Conservation (phyloP, 2,329 filamentous ascomycete genomes). For the Ceratocystis albifundus region DNA sequence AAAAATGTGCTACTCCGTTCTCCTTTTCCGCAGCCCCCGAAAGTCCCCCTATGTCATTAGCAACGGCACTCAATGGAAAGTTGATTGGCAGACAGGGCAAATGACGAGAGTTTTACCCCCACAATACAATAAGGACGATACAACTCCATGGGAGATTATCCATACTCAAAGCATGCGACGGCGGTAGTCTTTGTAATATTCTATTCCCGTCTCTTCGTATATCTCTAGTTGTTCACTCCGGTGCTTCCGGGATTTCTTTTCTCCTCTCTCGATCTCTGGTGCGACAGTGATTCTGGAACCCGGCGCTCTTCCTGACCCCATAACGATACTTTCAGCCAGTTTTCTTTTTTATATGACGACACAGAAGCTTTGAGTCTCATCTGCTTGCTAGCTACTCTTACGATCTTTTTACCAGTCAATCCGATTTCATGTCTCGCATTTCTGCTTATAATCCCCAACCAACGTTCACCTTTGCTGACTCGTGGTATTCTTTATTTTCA, state of each 20-base stretch:
- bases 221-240: neutral
- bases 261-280: neutral
- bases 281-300: neutral
- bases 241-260: neutral
- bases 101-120: slow-evolving; percentile 45
- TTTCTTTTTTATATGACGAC: slow-evolving; percentile 11
- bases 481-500: neutral
- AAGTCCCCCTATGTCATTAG: slow-evolving; percentile 48
- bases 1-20: slow-evolving; percentile 48
- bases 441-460: neutral
- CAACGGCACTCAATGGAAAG: slow-evolving; percentile 47
- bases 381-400: slow-evolving; percentile 2
- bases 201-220: neutral
- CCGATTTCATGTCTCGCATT: neutral
- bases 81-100: slow-evolving; percentile 48
- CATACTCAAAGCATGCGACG: slow-evolving; percentile 37
- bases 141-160: slow-evolving; percentile 40
- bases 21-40: slow-evolving; percentile 45
- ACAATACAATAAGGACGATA: slow-evolving; percentile 41
- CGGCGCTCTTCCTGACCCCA: neutral
- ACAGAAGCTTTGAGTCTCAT: neutral
- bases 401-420: neutral
- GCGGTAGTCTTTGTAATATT: neutral
- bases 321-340: neutral
- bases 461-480: neutral